Evolutionary conservation across 116 monocot genomes (phyloP), one percentile per base, ranked within the genome.

Genomic region (Iris pallida): DNA sequence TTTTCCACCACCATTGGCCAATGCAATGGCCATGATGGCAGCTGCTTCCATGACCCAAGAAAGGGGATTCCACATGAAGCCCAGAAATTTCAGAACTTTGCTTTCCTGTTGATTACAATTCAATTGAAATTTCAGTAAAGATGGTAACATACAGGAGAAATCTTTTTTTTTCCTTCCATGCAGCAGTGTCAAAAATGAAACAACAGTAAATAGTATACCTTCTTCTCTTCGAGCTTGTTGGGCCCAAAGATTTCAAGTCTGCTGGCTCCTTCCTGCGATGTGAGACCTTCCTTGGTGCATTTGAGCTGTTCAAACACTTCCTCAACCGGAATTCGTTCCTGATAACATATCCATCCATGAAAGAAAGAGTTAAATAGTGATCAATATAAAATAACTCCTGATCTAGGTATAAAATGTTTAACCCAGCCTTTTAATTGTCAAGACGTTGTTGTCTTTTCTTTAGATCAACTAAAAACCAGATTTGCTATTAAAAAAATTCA

Each of bases 21-120:
- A 63, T 10, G 75, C 89, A 49, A 89, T 89, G 57, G 89, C 89
- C 78, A 89, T 89, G 51, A 89, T 66, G 4, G 89, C 89, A 4
- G 89, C 89, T 56, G 75, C 72, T 60, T 89, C 89, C 89, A 89
- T 89, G 45, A 89, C 89, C 89, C 89, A 89, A 18, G 89, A 89
- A 0, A 89, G 78, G n/a, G 89, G 89, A 58, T 89, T 89, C 89
- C 89, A 89, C 89, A 89, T 89, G 66, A 89, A 89, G 6, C 85
- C 85, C 69, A 89, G 57, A 65, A 89, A 89, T 57, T 89, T 89
- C 55, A 89, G 85, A 4, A 89, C 0, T 57, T 85, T 89, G 85
- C 80, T 89, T 75, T 89, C 89, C 89, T 89, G 76, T 70, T 70
- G 12, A 55, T 67, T 42, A 42, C 7, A 53, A 6, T 55, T n/a